These are phyloP conservation scores for Peronosclerospora sorghi DNA, from an alignment of 352 stramenopile genomes.

Conservation along the genomic window DNA sequence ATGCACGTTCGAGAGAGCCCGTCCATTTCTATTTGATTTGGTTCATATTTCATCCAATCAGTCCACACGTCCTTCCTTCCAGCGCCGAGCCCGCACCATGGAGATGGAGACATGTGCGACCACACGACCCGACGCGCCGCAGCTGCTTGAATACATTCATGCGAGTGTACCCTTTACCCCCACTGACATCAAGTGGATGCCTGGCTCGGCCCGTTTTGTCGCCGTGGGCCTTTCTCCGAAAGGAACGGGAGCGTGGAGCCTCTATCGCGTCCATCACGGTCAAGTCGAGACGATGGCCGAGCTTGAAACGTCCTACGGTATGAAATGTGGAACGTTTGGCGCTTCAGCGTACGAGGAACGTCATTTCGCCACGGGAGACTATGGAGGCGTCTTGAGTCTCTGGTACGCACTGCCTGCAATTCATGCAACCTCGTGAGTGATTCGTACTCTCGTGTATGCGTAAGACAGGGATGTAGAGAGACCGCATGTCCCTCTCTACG, in stretches of 20 bases:
- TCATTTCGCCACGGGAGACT: conserved; percentile 80
- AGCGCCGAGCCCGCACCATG: too few species aligned
- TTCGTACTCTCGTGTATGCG: too few species aligned
- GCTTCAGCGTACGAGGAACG: conserved; percentile 84
- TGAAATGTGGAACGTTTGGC: conserved; percentile 95
- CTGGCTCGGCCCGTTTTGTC: conserved; percentile 90
- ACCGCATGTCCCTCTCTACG: conserved; percentile 70
- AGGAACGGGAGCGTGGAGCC: conserved; percentile 84
- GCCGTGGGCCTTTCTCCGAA: conserved; percentile 89
- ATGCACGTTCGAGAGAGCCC: too few species aligned
- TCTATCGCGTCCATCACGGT: conserved; percentile 88
- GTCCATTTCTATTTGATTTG: too few species aligned
- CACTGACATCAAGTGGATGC: conserved; percentile 92
- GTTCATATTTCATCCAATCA: too few species aligned
- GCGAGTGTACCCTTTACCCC: conserved; percentile 89
- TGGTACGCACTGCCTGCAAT: too few species aligned
- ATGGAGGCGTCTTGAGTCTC: conserved; percentile 62
- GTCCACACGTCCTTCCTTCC: too few species aligned
- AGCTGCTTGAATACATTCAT: conserved; percentile 93
- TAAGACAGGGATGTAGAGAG: conserved; percentile 77
- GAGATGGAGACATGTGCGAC: too few species aligned
- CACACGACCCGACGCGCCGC: too few species aligned
- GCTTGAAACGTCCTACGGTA: conserved; percentile 78
- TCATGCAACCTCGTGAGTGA: too few species aligned
- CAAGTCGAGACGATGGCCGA: conserved; percentile 57